Evolutionary conservation across 106 monocot species (phyloP), one percentile per base, ranked within the genome.

Genomic region (Iris macrosiphon): DNA sequence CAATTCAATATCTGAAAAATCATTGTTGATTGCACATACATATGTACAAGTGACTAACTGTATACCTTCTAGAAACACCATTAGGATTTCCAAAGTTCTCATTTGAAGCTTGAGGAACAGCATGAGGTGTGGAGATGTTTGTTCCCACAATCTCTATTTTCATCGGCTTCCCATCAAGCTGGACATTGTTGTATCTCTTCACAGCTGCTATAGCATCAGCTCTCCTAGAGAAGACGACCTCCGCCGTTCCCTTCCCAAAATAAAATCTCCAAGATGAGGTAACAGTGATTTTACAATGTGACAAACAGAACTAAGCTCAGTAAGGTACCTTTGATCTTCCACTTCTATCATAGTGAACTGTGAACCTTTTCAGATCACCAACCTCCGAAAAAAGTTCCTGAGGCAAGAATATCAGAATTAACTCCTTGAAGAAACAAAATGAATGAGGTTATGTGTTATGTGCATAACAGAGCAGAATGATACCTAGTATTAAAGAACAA

Each of bases 101-200:
- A 62, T 67, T 85, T 14, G 55, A 17, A n/a, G n/a, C n/a, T n/a
- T n/a, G n/a, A n/a, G n/a, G n/a, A 30, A 48, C 51, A 46, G 72
- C 62, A 66, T 76, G 65, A 47, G 79, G 68, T n/a, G 70, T 63
- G 22, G 70, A 35, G 40, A 76, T 73, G 62, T 89, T 89, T 42
- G 82, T 83, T 50, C 85, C 86, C 27, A 96, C 60, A 39, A 96
- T 80, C 66, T 96, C 90, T 38, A 96, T 90, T 62, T 96, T 90
- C 96, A 96, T 96, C 7, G 90, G 96, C 61, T 87, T 98, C 40
- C 90, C 96, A 77, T 98, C 96, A 52, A 98, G 90, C 69, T 83
- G 90, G 63, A 98, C 96, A 71, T 90, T 91, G 65, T 98, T 86
- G 77, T 98, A 98, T 72, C 87, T 90, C 69, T 98, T 98, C 41